phyloP scores from a whole-genome alignment of 306 rosid genomes.

The Luffa aegyptiaca region DNA sequence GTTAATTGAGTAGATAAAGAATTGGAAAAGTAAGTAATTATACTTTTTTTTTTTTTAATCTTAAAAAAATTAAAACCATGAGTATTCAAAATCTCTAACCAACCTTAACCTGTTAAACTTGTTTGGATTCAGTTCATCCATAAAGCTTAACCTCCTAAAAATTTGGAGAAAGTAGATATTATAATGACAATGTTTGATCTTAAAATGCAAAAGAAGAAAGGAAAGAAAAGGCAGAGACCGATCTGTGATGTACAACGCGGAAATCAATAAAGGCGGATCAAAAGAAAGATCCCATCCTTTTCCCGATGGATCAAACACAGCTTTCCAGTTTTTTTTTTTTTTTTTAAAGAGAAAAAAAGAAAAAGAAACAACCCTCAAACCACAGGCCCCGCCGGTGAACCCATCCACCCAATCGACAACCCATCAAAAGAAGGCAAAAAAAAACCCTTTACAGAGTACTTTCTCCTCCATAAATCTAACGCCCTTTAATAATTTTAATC shows the following conservation, averaged over 20 bases:
- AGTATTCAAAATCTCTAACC: too few relatives aligned
- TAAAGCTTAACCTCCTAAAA: neutral
- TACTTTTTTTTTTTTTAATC: neutral
- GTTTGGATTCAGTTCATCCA: too few relatives aligned
- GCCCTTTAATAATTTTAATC: neutral
- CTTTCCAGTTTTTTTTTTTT: neutral
- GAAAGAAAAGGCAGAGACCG: neutral
- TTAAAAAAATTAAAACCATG: neutral
- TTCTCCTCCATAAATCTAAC: neutral
- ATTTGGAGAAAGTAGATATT: neutral
- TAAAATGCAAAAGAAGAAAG: neutral
- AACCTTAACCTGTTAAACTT: too few relatives aligned
- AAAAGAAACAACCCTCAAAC: neutral
- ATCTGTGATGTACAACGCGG: neutral
- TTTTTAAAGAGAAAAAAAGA: neutral
- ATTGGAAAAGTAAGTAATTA: neutral
- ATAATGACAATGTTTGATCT: neutral
- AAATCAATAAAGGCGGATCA: constrained; percentile 3
- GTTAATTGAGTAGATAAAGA: neutral
- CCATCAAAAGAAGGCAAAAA: neutral
- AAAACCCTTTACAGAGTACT: neutral
- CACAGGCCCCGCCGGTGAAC: neutral
- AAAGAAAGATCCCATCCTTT: constrained; percentile 10
- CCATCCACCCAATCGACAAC: neutral
- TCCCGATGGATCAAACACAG: constrained; percentile 5